phyloP scores from a whole-genome alignment of 441 rosid genomes.

The Capsella rubella region DNA sequence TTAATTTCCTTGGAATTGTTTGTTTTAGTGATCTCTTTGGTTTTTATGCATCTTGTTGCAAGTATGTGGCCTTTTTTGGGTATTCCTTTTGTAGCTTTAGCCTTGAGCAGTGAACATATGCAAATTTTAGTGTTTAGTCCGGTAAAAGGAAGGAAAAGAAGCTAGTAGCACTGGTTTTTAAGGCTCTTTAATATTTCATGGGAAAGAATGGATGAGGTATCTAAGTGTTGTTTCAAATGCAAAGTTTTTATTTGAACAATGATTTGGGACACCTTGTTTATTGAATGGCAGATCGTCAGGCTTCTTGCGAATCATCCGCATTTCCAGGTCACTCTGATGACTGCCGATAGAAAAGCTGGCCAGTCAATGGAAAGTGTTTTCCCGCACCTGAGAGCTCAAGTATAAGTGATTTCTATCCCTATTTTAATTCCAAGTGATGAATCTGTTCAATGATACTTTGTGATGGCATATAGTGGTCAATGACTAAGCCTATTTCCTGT shows the following conservation, averaged over 20 bases:
- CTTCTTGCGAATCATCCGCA: slow-evolving; percentile 83
- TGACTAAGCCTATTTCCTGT: slow-evolving; percentile 9
- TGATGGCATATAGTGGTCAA: neutral
- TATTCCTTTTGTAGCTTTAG: neutral
- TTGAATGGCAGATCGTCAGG: slow-evolving; percentile 69
- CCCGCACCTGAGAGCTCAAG: slow-evolving; percentile 80
- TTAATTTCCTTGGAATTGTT: neutral
- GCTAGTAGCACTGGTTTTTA: neutral
- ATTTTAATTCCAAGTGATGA: neutral
- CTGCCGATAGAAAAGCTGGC: slow-evolving; percentile 98
- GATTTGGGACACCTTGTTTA: neutral
- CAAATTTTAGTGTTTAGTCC: neutral
- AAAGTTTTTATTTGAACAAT: neutral
- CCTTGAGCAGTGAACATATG: neutral
- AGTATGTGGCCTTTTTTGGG: slow-evolving; percentile 17
- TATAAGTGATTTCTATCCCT: slow-evolving; percentile 43
- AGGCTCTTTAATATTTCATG: neutral
- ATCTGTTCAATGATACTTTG: neutral
- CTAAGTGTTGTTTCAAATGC: neutral
- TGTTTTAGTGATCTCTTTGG: neutral
- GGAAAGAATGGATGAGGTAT: neutral
- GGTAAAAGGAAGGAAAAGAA: neutral
- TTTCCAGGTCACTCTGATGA: slow-evolving; percentile 77
- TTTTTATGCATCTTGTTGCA: slow-evolving; percentile 23
- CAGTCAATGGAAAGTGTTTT: slow-evolving; percentile 87